Conservation (phyloP, 352 stramenopile species). For the Thraustochytrium striatum region DNA sequence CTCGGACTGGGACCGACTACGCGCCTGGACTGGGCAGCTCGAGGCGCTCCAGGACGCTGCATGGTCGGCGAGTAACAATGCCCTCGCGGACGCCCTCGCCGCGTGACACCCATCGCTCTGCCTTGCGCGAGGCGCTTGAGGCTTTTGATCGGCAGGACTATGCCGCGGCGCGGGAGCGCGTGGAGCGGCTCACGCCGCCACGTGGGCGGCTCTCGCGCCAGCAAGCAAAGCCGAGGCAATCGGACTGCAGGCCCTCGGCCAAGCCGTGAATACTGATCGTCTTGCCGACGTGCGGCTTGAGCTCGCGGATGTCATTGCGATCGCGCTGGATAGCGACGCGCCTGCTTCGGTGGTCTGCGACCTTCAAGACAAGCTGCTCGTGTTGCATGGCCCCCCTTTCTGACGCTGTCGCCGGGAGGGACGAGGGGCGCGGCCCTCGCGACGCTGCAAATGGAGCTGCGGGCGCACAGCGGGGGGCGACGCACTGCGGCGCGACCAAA, state of each 20-base stretch:
- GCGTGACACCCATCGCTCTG: neutral
- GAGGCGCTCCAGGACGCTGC: conserved; percentile 7
- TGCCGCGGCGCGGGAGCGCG: neutral
- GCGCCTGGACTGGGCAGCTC: neutral
- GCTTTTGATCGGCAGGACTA: neutral
- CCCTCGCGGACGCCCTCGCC: conserved; percentile 10
- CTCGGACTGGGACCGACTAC: neutral
- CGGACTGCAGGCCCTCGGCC: neutral
- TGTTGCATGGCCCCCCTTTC: too few species aligned
- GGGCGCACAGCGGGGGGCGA: too few species aligned
- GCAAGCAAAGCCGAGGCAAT: neutral
- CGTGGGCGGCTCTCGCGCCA: neutral
- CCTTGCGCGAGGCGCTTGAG: neutral
- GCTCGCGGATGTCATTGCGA: too few species aligned
- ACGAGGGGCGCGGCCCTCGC: too few species aligned
- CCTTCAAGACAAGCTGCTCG: too few species aligned
- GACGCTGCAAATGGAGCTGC: too few species aligned
- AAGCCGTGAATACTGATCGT: neutral
- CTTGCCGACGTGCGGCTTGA: too few species aligned
- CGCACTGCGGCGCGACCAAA: too few species aligned
- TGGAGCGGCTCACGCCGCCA: neutral
- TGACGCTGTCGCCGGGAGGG: too few species aligned
- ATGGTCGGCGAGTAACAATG: neutral
- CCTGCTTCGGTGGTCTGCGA: too few species aligned
- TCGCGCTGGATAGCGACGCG: too few species aligned